phyloP scores from a whole-genome alignment of 176 grass and related monocot genomes.

The Carex myosuroides region DNA sequence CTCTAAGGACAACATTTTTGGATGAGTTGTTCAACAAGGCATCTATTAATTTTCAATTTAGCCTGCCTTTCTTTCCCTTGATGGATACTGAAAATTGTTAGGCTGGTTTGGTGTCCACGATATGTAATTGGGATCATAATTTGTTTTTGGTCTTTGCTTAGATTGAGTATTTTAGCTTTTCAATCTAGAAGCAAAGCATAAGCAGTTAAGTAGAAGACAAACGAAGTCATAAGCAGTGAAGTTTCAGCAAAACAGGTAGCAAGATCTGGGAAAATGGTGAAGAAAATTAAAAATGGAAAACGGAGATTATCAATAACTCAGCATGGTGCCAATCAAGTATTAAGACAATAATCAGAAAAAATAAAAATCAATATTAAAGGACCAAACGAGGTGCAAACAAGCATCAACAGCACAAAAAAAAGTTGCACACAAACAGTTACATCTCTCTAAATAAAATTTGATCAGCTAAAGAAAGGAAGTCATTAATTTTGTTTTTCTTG shows the following conservation, averaged over 20 bases:
- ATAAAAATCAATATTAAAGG: background rate
- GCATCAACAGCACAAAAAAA: background rate
- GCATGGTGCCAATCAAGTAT: background rate
- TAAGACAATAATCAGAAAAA: background rate
- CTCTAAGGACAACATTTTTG: too few relatives aligned
- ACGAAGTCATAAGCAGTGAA: background rate
- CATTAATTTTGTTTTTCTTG: background rate
- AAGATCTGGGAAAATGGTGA: background rate
- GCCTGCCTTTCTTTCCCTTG: background rate
- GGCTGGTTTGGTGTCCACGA: background rate
- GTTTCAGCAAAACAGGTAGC: background rate
- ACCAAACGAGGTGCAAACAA: background rate
- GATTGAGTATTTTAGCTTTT: background rate
- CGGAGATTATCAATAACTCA: background rate
- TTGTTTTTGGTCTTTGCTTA: background rate
- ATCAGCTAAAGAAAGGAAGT: background rate
- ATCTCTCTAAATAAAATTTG: background rate
- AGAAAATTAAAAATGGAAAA: background rate
- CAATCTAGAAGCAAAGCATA: background rate
- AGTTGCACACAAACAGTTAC: background rate
- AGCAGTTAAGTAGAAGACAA: background rate
- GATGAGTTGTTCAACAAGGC: too few relatives aligned
- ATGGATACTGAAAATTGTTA: background rate
- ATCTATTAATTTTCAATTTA: background rate
- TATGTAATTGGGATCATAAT: background rate